Percentiles rank a stretch among this genome's conserved stretches.
Conservation (phyloP, 371 early-diverging fungal genomes). For the Rhizomucor miehei region DNA sequence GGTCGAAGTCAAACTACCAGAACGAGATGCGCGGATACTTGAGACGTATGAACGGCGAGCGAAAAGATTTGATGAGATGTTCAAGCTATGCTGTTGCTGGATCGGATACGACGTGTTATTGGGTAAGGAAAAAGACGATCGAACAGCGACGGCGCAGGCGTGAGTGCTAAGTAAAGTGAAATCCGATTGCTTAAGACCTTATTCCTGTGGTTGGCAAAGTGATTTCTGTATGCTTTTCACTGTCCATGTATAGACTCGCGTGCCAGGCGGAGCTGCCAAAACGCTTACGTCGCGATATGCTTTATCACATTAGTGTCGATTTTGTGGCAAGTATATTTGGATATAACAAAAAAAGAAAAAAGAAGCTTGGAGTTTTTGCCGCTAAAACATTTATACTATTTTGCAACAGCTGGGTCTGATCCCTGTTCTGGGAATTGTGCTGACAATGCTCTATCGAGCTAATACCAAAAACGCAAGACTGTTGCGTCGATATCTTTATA, state of each 20-base stretch:
- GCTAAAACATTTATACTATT: neutral
- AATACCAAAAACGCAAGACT: slow-evolving; percentile 41
- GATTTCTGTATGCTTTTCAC: slow-evolving; percentile 33
- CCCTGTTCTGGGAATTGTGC: slow-evolving; percentile 35
- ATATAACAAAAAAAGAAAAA: neutral
- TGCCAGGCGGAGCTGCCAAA: slow-evolving; percentile 31
- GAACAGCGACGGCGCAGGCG: too few species aligned
- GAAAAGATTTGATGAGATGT: slow-evolving; percentile 40
- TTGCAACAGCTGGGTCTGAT: slow-evolving; percentile 35
- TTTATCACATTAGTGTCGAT: slow-evolving; percentile 38
- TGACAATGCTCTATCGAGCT: slow-evolving; percentile 42
- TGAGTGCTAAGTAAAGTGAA: too few species aligned
- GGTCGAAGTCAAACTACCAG: slow-evolving; percentile 25
- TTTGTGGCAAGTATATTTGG: slow-evolving; percentile 41
- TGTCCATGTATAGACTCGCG: slow-evolving; percentile 37
- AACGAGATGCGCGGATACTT: slow-evolving; percentile 31
- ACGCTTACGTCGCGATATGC: slow-evolving; percentile 26
- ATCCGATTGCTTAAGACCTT: too few species aligned
- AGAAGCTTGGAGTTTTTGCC: neutral
- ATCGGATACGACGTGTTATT: slow-evolving; percentile 43
- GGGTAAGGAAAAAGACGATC: too few species aligned
- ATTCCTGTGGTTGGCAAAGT: slow-evolving; percentile 49
- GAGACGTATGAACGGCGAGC: slow-evolving; percentile 36
- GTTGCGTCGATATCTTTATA: slow-evolving; percentile 30
- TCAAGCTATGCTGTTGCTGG: slow-evolving; percentile 50